phyloP scores from a whole-genome alignment of 176 grass and related monocot genomes.

The Phoenix dactylifera region DNA sequence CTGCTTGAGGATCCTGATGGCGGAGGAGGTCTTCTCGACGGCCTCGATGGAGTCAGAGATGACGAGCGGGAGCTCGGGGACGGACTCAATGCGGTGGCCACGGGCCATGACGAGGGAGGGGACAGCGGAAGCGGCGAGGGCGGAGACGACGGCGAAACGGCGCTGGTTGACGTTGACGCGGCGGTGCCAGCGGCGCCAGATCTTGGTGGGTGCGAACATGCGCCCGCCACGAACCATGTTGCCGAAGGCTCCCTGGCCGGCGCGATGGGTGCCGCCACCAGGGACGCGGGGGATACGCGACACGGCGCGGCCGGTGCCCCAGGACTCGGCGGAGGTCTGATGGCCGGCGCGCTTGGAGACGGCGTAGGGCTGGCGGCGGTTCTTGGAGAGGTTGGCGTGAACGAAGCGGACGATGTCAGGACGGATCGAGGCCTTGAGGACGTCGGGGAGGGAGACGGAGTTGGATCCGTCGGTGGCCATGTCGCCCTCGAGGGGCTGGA shows the following conservation, averaged over 20 bases:
- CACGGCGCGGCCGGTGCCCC: constrained; percentile 77
- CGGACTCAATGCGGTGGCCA: constrained; percentile 57
- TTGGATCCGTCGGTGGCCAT: constrained; percentile 34
- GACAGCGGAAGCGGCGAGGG: constrained; percentile 61
- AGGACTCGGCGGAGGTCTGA: constrained; percentile 92
- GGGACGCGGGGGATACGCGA: constrained; percentile 92
- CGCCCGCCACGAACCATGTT: constrained; percentile 85
- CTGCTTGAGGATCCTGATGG: constrained; percentile 72
- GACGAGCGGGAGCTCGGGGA: constrained; percentile 73
- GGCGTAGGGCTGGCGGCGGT: constrained; percentile 85
- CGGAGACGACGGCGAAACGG: constrained; percentile 40
- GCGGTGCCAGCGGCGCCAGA: constrained; percentile 75
- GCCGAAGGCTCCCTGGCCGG: constrained; percentile 78
- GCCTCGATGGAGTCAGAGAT: constrained; percentile 59
- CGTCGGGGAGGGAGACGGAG: constrained; percentile 29
- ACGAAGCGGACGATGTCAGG: constrained; percentile 41
- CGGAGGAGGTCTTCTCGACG: constrained; percentile 79
- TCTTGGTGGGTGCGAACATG: constrained; percentile 82
- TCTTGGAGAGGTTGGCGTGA: constrained; percentile 55
- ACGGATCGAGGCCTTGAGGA: constrained; percentile 42
- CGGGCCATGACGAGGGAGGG: constrained; percentile 56
- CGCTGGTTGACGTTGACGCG: constrained; percentile 62
- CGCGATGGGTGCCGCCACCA: constrained; percentile 66
- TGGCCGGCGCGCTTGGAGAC: constrained; percentile 82
- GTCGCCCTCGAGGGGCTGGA: constrained; percentile 56